Conservation (phyloP, 2,329 filamentous ascomycete species). For the Thelonectria olida region DNA sequence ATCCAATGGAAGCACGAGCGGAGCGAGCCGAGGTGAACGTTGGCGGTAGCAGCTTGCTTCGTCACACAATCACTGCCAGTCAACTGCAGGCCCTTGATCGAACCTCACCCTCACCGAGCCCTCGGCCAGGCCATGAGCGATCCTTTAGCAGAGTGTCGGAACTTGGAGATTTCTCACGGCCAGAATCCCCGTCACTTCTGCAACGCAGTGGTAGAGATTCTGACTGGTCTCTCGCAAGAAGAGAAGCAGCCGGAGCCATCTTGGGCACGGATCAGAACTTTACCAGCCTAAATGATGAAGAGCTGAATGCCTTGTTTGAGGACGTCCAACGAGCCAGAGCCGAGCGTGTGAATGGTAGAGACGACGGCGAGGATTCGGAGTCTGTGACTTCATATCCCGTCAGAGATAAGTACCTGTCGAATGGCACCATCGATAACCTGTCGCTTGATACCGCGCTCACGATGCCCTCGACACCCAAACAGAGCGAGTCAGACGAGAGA, state of each 20-base stretch:
- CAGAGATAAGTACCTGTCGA: slow-evolving; percentile 95
- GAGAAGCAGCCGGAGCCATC: slow-evolving; percentile 92
- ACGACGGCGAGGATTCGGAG: slow-evolving; percentile 89
- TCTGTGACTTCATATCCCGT: slow-evolving; percentile 88
- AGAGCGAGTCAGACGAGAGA: slow-evolving; percentile 78
- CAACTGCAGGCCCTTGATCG: slow-evolving; percentile 68
- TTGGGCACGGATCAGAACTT: slow-evolving; percentile 93
- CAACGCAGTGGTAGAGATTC: slow-evolving; percentile 76
- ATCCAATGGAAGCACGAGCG: slow-evolving; percentile 93
- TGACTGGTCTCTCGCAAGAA: slow-evolving; percentile 92
- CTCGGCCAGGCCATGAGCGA: slow-evolving; percentile 77
- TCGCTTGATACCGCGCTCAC: slow-evolving; percentile 94
- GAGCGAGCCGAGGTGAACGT: slow-evolving; percentile 78
- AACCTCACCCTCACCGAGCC: slow-evolving; percentile 68
- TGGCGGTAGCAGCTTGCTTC: slow-evolving; percentile 80
- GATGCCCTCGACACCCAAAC: slow-evolving; percentile 90
- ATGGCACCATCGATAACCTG: slow-evolving; percentile 93
- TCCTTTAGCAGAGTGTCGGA: slow-evolving; percentile 85
- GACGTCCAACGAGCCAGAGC: slow-evolving; percentile 91
- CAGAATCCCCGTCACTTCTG: slow-evolving; percentile 80
- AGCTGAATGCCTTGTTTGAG: slow-evolving; percentile 91
- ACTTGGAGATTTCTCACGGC: slow-evolving; percentile 74
- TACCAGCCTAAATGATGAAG: slow-evolving; percentile 88
- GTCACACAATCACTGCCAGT: slow-evolving; percentile 78
- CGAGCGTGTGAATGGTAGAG: slow-evolving; percentile 74